phyloP scores from a whole-genome alignment of 139 green algal species.

The Volvox reticuliferus region DNA sequence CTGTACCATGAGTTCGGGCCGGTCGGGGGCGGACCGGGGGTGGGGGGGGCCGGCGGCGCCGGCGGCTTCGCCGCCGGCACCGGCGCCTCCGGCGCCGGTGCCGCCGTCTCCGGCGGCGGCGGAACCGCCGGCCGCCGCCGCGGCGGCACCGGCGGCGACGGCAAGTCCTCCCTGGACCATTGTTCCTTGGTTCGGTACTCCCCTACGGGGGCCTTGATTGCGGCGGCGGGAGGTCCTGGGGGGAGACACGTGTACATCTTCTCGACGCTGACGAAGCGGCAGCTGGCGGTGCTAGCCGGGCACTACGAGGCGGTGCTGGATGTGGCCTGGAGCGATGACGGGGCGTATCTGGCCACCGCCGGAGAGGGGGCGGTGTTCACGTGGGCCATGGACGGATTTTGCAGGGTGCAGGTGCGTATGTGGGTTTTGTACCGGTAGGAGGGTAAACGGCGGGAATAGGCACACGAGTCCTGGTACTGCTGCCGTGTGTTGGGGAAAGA shows the following conservation, averaged over 20 bases:
- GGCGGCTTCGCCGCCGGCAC: background rate
- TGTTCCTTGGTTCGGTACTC: slow-evolving; percentile 55
- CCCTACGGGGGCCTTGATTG: slow-evolving; percentile 61
- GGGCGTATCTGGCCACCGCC: slow-evolving; percentile 53
- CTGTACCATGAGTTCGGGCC: slow-evolving; percentile 37
- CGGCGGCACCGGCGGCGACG: background rate
- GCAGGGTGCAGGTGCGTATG: background rate
- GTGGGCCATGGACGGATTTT: slow-evolving; percentile 62
- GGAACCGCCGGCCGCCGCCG: background rate
- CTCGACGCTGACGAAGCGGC: slow-evolving; percentile 51
- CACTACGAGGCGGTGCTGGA: slow-evolving; percentile 62
- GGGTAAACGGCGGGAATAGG: no score
- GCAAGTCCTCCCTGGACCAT: slow-evolving; percentile 17
- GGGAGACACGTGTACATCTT: slow-evolving; percentile 60
- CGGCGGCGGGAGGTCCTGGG: slow-evolving; percentile 40
- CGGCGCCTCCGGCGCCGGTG: background rate
- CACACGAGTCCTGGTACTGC: no score
- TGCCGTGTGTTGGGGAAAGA: no score
- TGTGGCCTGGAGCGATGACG: slow-evolving; percentile 63
- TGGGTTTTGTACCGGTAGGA: no score
- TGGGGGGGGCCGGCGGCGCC: background rate
- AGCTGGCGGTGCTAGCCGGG: slow-evolving; percentile 53
- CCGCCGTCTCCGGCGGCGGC: background rate
- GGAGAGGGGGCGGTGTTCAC: slow-evolving; percentile 62
- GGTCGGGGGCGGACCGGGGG: background rate